Percentiles rank a stretch among this genome's conserved stretches.
phyloP scores from a whole-genome alignment of 208 protist species.

The Leishmania guyanensis region DNA sequence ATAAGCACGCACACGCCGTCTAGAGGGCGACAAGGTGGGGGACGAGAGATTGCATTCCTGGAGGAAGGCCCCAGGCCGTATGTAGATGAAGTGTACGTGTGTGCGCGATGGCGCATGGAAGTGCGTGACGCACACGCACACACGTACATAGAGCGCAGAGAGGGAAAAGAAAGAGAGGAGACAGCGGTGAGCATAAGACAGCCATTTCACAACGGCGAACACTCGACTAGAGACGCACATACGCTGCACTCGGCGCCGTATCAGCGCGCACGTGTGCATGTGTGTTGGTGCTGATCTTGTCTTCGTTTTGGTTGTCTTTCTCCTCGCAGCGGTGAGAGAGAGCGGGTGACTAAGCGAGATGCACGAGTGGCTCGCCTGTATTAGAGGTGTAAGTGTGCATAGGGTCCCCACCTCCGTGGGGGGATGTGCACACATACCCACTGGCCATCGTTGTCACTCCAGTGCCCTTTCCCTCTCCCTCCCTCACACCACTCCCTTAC shows the following conservation, averaged over 20 bases:
- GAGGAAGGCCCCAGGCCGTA: neutral
- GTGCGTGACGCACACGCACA: neutral
- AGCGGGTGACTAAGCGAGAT: neutral
- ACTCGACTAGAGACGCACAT: neutral
- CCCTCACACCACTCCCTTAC: constrained; percentile 21
- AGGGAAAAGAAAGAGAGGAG: neutral
- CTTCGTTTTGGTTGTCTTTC: neutral
- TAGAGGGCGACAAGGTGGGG: neutral
- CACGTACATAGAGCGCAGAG: neutral
- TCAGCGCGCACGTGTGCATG: neutral
- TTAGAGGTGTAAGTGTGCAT: neutral
- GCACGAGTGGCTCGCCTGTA: neutral
- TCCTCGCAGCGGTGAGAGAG: neutral
- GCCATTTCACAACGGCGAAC: neutral
- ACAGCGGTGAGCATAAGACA: neutral
- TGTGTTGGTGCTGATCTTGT: neutral
- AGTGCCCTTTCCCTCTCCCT: neutral
- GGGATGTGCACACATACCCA: neutral
- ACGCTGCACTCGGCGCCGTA: neutral
- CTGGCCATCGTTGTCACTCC: neutral
- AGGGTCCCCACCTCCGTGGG: neutral
- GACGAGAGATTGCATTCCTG: neutral
- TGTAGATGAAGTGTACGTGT: neutral
- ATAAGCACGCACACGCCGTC: neutral
- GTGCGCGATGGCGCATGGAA: neutral